A percentile compares a stretch with the other conserved stretches of the same genome.
Conservation (phyloP, 306 rosid genomes). For the Vigna trinervia region DNA sequence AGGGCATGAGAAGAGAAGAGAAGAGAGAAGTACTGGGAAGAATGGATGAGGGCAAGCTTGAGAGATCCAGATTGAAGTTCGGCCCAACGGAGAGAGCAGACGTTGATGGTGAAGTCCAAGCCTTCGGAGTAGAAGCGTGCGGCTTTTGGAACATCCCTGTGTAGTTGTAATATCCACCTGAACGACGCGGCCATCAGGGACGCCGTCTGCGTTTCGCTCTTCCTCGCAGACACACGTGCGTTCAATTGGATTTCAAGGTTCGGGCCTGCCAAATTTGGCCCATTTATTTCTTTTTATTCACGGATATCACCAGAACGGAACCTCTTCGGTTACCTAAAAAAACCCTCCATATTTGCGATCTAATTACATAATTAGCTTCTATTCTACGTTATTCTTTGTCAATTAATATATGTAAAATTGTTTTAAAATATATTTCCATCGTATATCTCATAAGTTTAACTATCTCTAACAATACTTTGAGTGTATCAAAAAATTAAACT, state of each 20-base stretch:
- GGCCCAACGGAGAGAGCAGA: constrained; percentile 85
- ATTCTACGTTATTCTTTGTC: neutral
- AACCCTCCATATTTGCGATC: too few species aligned
- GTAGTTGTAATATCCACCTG: constrained; percentile 79
- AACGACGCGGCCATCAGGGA: constrained; percentile 68
- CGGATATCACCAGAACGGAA: neutral
- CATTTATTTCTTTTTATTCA: neutral
- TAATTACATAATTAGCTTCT: neutral
- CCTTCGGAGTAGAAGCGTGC: constrained; percentile 84
- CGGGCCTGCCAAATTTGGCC: constrained; percentile 12
- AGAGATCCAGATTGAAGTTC: constrained; percentile 91
- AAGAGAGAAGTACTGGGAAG: constrained; percentile 50
- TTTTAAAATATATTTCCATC: neutral
- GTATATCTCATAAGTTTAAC: neutral
- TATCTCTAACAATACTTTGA: neutral
- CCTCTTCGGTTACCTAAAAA: neutral
- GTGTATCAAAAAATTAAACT: neutral
- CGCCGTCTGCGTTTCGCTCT: neutral
- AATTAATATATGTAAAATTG: neutral
- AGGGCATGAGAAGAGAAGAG: constrained; percentile 12
- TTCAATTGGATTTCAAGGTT: neutral
- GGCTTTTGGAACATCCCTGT: constrained; percentile 85
- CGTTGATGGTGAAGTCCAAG: constrained; percentile 73
- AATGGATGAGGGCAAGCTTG: constrained; percentile 83
- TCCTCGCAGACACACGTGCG: neutral